Base-by-base conservation (phyloP, 495 filamentous ascomycete species). In the Penicillium salamii region DNA sequence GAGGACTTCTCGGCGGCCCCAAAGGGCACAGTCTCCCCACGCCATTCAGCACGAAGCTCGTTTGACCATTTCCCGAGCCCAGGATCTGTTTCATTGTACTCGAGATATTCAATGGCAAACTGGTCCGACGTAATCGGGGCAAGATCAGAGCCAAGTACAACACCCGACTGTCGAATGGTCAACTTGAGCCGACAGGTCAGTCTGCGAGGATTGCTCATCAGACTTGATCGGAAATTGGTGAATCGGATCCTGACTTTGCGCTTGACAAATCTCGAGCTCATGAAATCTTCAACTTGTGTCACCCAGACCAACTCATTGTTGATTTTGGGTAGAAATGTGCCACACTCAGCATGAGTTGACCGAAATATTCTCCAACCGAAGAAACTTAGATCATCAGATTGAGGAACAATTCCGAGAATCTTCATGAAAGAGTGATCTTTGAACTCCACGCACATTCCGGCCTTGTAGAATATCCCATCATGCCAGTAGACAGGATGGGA, bases 181-280 rank as follows among this genome's bases (percentile, higher is more conserved):
- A 54, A 14, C 26, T 71, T 73, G 17, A 71, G 34, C 0, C 70
- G 62, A 23, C 70, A 73, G 20, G 58, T 60, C 2, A 71, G 20
- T n/a, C n/a, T n/a, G n/a, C n/a, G n/a, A n/a, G n/a, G n/a, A n/a
- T n/a, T n/a, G n/a, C n/a, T n/a, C n/a, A 13, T 35, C 24, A 32
- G 34, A 32, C 19, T n/a, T n/a, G n/a, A n/a, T n/a, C 63, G 63
- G 11, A 33, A n/a, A 28, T 71, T 76, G 7, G 64, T 74, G 39
- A 74, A 68, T 7, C 37, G 12, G 18, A 76, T 62, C 0, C 33
- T 33, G 1, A 60, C 56, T 36, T 68, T 43, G 0, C 49, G 34
- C 18, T 47, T 58, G 0, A 74, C 67, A 0, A 51, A 3, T 2
- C 34, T 18, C 0, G 68, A 11, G 3, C 57, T 42, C 0, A 73